phyloP scores from a whole-genome alignment of 305 asterid genomes.

The Solanum aculeatissimum region DNA sequence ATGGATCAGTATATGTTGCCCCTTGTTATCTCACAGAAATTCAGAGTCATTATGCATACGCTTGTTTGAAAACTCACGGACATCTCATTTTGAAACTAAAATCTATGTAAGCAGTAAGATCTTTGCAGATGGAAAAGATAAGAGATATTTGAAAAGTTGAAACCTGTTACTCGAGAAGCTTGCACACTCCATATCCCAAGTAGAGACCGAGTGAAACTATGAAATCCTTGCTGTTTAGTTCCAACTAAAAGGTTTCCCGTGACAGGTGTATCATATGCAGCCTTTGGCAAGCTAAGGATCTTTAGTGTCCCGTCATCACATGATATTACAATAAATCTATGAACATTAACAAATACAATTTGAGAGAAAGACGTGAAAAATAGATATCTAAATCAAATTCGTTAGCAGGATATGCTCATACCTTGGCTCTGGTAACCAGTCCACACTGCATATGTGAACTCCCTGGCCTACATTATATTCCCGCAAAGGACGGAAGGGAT shows the following conservation, averaged over 20 bases:
- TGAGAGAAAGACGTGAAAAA: not conserved
- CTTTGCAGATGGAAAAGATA: not conserved
- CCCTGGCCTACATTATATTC: constrained; percentile 41
- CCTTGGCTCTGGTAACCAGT: constrained; percentile 87
- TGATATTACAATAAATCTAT: constrained; percentile 56
- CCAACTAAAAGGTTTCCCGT: constrained; percentile 37
- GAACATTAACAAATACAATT: constrained; percentile 9
- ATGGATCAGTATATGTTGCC: not conserved
- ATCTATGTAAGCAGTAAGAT: not conserved
- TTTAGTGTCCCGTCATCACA: constrained; percentile 74
- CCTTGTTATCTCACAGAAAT: not conserved
- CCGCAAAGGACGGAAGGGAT: constrained; percentile 85
- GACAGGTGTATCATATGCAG: constrained; percentile 50
- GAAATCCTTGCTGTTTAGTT: constrained; percentile 43
- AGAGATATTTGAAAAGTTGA: not conserved
- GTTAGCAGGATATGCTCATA: constrained; percentile 11
- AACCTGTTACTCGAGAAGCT: constrained; percentile 67
- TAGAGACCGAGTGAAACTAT: constrained; percentile 45
- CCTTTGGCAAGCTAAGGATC: constrained; percentile 51
- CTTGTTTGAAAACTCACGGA: not conserved
- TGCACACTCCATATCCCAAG: constrained; percentile 73
- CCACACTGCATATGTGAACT: constrained; percentile 38
- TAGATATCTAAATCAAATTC: not conserved
- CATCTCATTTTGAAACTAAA: not conserved
- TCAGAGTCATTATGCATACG: not conserved